A percentile compares a stretch with the other conserved stretches of the same genome.
Evolutionary conservation across 2,329 filamentous ascomycete genomes (phyloP).

Genomic region (Harringtonia aguacate): DNA sequence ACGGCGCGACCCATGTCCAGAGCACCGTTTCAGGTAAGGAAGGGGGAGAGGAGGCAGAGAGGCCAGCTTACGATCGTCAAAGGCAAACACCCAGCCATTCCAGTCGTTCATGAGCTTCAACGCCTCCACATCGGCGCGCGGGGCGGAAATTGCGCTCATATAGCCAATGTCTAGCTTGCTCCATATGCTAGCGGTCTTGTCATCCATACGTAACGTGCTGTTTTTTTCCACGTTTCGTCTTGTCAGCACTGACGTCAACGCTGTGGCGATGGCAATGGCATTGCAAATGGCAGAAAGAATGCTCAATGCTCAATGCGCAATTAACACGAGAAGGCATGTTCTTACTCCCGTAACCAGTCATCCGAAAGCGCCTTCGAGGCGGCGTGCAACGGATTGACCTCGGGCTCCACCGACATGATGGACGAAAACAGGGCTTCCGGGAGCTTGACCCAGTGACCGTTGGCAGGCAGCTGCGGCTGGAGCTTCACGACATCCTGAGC

Average conservation of each 20-base stretch:
- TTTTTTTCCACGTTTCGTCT: too few species aligned
- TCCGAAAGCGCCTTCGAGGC: background rate
- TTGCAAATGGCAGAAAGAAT: too few species aligned
- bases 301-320: background rate
- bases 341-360: background rate
- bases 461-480: too few species aligned
- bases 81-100: slow-evolving; percentile 1
- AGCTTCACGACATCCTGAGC: background rate
- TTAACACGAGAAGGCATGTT: background rate
- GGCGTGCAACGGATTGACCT: background rate
- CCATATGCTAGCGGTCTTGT: background rate
- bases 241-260: too few species aligned
- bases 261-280: too few species aligned
- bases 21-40: too few species aligned
- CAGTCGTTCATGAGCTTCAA: slow-evolving; percentile 1
- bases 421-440: background rate
- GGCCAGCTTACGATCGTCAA: slow-evolving; percentile 1
- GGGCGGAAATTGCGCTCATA: slow-evolving; percentile 1
- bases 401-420: slow-evolving; percentile 1
- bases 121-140: background rate
- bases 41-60: too few species aligned
- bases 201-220: background rate
- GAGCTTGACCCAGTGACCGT: background rate
- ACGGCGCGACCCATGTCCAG: too few species aligned
- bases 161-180: background rate